Base-by-base conservation (phyloP, 176 grass and related monocot species). In the Olyra latifolia region DNA sequence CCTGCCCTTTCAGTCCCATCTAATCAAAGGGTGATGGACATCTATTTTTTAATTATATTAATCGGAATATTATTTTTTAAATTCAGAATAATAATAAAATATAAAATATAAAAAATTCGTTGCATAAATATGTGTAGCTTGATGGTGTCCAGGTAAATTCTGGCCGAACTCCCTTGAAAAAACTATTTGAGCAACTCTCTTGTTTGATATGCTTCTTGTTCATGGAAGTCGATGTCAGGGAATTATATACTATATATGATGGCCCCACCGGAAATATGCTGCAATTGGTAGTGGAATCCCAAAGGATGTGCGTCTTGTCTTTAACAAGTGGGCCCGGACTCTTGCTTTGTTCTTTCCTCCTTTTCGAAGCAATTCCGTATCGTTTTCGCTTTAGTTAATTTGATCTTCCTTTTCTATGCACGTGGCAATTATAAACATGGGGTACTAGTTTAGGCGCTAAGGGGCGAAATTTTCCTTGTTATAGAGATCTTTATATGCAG, bases 281-380 rank as follows among this genome's bases (percentile, higher is more conserved):
- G 55, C 87, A 84, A 56, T 25, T 55, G 43, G 54, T 62, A 70
- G 76, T 75, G 62, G 81, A 45, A 84, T 75, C 62, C 53, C n/a
- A 4, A 61, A 80, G 62, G 62, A 62, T 40, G 8, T 8, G 52
- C 50, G 14, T 24, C 24, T 74, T 75, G 70, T 63, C 70, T 68
- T 84, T 73, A 85, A 48, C 82, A 76, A 85, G 63, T 85, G 82
- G 54, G 39, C 12, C 25, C 56, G 57, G 1, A 56, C 72, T 56
- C 19, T 65, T 63, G 76, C 44, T 89, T 88, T 89, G 77, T 89
- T 89, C 87, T 74, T 89, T 54, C 70, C 76, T 52, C 70, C 82
- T 85, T 49, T 76, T 0, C 38, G 57, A 89, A 89, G 82, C 77
- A 71, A 81, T 48, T 75, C 70, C 35, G 62, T 84, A 69, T 44